Base-by-base conservation (phyloP, 129 eudicot genomes). In the Tanacetum coccineum region DNA sequence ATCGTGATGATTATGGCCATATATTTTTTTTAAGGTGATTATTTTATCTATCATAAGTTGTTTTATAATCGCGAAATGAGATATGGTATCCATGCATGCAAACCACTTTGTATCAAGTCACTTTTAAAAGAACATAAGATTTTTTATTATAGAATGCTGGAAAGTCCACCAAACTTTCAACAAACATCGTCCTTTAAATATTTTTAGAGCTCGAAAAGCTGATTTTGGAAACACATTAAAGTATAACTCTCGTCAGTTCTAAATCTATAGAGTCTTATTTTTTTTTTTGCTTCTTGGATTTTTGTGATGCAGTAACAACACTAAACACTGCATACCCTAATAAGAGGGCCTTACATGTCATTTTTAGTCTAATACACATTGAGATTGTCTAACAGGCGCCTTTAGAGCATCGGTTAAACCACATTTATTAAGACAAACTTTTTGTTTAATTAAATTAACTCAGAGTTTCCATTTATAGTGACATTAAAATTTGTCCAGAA, bases 1-100 rank as follows among this genome's bases (percentile, higher is more conserved):
- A 19, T 60, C 40, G 28, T 40, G 58, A 47, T n/a, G n/a, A n/a
- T n/a, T 25, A n/a, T 45, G 74, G 74, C 47, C 74, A 70, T 58
- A n/a, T 59, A 48, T 59, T 50, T 47, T 17, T 67, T 57, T 59
- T 25, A n/a, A 13, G 26, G 58, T 57, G 46, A n/a, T n/a, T 70
- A 47, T 45, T 45, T 45, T 45, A 58, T 17, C 19, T 15, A 47
- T 1, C 50, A 48, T 60, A n/a, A n/a, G 59, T 48, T 71, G n/a
- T 48, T 26, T 71, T 32, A 59, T 15, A 44, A 30, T 68, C n/a
- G 62, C 62, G 30, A n/a, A n/a, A n/a, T n/a, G n/a, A n/a, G n/a
- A n/a, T 13, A 58, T 59, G 68, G 76, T 49, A 71, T 71, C 76
- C 76, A 71, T 71, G 76, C 76, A 71, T 36, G 42, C 11, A 51